phyloP scores from a whole-genome alignment of 2,329 filamentous ascomycete species.

The Stemphylium beticola region DNA sequence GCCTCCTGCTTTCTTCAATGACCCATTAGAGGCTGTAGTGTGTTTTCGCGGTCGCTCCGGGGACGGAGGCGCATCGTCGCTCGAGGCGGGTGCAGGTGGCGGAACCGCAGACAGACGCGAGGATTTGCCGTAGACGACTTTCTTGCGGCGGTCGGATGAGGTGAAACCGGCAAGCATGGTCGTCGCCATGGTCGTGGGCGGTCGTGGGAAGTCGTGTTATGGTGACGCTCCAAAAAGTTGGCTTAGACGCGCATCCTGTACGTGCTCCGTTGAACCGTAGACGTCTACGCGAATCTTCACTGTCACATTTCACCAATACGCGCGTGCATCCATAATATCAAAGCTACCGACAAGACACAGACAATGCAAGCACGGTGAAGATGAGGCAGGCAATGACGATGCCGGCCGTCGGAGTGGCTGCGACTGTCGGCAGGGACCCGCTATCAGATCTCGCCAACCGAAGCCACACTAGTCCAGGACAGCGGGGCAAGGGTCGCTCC shows the following conservation, averaged over 20 bases:
- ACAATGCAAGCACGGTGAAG: conserved; percentile 14
- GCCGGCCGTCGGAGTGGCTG: conserved; percentile 21
- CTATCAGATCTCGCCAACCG: conserved; percentile 15
- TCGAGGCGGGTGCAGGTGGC: conserved; percentile 19
- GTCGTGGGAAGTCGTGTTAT: conserved; percentile 17
- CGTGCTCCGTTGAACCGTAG: background rate
- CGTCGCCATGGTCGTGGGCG: conserved; percentile 28
- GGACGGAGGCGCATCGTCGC: conserved; percentile 37
- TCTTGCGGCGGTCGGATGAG: conserved; percentile 45
- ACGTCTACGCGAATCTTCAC: background rate
- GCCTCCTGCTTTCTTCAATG: conserved; percentile 16
- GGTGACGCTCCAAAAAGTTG: conserved; percentile 9
- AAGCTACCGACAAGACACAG: background rate
- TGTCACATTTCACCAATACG: conserved; percentile 4
- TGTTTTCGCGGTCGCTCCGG: conserved; percentile 43
- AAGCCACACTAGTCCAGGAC: conserved; percentile 25
- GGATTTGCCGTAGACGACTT: conserved; percentile 47
- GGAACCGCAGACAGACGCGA: conserved; percentile 30
- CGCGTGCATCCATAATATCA: conserved; percentile 10
- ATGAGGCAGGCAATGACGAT: conserved; percentile 23
- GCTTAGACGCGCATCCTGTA: conserved; percentile 32
- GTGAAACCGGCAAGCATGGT: conserved; percentile 38
- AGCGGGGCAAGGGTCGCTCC: conserved; percentile 29
- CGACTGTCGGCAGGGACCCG: conserved; percentile 24
- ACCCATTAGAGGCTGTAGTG: conserved; percentile 4